Evolutionary conservation across 257 asterid genomes (phyloP).

Genomic region (Perilla frutescens): DNA sequence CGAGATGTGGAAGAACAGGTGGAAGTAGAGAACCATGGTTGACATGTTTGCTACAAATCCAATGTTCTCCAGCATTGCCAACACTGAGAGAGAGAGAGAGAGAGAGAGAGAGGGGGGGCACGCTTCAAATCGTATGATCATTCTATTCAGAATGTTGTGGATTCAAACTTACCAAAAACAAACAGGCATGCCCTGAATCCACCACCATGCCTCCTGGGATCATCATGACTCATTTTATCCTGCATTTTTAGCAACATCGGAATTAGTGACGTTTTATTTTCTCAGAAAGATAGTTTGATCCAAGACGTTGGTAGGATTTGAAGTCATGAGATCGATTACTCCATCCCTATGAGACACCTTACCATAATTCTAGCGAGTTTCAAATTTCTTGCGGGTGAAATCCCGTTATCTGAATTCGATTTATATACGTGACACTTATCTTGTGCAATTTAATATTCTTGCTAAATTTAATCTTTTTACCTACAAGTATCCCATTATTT

Average conservation of each 20-base stretch:
- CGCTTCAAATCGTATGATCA: neutral
- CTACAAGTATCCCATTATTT: slow-evolving; percentile 29
- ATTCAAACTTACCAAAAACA: slow-evolving; percentile 31
- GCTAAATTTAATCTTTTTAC: neutral
- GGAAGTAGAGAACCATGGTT: slow-evolving; percentile 52
- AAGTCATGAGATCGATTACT: too few species aligned
- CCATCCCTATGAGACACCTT: too few species aligned
- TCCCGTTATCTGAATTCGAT: slow-evolving; percentile 13
- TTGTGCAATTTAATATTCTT: slow-evolving; percentile 4
- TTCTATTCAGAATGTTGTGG: neutral
- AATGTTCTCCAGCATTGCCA: slow-evolving; percentile 52
- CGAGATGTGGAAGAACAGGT: slow-evolving; percentile 41
- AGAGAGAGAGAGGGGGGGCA: neutral
- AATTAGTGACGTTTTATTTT: neutral
- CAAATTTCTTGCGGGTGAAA: slow-evolving; percentile 2
- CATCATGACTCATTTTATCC: slow-evolving; percentile 25
- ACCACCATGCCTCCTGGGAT: slow-evolving; percentile 35
- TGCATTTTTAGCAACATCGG: slow-evolving; percentile 5
- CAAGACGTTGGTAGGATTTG: too few species aligned
- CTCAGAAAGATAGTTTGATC: too few species aligned
- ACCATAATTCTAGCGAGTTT: slow-evolving; percentile 1
- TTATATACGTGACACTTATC: neutral
- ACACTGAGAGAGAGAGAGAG: slow-evolving; percentile 22
- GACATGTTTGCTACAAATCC: slow-evolving; percentile 62
- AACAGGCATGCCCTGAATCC: slow-evolving; percentile 47